Evolutionary conservation across 345 rosid genomes (phyloP).

Genomic region (Eucalyptus caleyi): DNA sequence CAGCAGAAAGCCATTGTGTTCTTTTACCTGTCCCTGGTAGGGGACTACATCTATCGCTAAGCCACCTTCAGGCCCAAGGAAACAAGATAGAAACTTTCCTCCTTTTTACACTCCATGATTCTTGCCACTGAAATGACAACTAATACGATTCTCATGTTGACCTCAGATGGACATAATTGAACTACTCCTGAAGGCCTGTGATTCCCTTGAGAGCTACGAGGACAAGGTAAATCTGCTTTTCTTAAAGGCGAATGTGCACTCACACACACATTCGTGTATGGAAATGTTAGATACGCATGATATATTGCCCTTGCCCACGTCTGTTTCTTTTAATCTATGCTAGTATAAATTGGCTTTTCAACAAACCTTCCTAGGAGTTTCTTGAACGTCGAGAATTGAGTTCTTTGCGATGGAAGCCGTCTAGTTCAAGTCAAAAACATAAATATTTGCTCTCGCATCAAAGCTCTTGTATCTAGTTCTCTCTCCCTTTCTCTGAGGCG

Average conservation of each 20-base stretch:
- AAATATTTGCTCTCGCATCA: neutral
- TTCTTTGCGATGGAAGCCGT: neutral
- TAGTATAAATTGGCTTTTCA: neutral
- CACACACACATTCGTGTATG: neutral
- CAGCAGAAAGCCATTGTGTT: neutral
- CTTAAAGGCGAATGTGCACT: neutral
- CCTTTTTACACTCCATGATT: neutral
- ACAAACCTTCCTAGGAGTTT: neutral
- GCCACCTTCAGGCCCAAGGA: neutral
- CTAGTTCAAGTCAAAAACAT: neutral
- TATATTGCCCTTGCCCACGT: neutral
- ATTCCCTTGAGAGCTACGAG: conserved; percentile 39
- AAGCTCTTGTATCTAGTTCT: neutral
- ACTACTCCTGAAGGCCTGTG: conserved; percentile 68
- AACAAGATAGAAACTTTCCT: neutral
- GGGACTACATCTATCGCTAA: neutral
- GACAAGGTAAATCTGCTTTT: conserved; percentile 37
- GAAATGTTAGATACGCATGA: neutral
- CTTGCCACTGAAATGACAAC: neutral
- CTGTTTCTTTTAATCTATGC: neutral
- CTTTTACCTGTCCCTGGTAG: neutral
- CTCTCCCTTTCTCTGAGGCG: neutral
- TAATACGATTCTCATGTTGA: neutral
- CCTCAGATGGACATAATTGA: conserved; percentile 53
- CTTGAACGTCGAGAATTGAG: neutral